Percentiles rank a stretch among this genome's conserved stretches.
phyloP scores from a whole-genome alignment of 2,329 filamentous ascomycete species.

The Aureobasidium subglaciale region DNA sequence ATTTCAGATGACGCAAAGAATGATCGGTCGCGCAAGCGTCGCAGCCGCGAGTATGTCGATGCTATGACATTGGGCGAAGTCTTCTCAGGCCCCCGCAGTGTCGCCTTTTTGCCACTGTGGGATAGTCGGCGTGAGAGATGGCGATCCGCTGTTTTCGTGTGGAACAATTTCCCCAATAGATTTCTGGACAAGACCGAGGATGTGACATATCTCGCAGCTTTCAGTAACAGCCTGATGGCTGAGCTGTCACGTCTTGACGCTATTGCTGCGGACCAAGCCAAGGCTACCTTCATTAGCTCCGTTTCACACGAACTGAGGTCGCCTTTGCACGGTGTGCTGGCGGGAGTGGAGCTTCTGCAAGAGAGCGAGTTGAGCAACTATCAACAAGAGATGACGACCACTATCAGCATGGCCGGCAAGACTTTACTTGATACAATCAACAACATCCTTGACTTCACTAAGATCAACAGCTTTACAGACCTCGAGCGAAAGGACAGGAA shows the following conservation, averaged over 20 bases:
- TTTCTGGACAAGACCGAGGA: constrained; percentile 30
- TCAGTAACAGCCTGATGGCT: constrained; percentile 33
- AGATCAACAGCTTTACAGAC: constrained; percentile 32
- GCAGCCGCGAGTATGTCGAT: constrained; percentile 10
- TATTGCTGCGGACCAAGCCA: constrained; percentile 37
- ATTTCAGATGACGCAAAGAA: not conserved
- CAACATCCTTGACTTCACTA: constrained; percentile 37
- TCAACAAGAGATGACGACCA: constrained; percentile 39
- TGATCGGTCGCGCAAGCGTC: not conserved
- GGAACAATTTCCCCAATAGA: constrained; percentile 34
- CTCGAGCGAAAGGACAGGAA: constrained; percentile 6
- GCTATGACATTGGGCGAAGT: constrained; percentile 1
- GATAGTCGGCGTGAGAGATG: constrained; percentile 26
- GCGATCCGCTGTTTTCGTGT: constrained; percentile 26
- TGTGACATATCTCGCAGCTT: constrained; percentile 32
- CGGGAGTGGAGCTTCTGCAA: constrained; percentile 44
- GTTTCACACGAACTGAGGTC: constrained; percentile 46
- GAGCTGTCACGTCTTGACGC: constrained; percentile 33
- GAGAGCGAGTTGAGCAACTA: constrained; percentile 35
- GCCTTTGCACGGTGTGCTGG: constrained; percentile 42
- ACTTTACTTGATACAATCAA: constrained; percentile 45
- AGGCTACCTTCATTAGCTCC: constrained; percentile 45
- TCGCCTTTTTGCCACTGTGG: constrained; percentile 47
- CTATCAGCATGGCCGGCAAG: constrained; percentile 42
- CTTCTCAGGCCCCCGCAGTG: constrained; percentile 37